Conservation (phyloP, 495 filamentous ascomycete genomes). For the Aspergillus bridgeri region DNA sequence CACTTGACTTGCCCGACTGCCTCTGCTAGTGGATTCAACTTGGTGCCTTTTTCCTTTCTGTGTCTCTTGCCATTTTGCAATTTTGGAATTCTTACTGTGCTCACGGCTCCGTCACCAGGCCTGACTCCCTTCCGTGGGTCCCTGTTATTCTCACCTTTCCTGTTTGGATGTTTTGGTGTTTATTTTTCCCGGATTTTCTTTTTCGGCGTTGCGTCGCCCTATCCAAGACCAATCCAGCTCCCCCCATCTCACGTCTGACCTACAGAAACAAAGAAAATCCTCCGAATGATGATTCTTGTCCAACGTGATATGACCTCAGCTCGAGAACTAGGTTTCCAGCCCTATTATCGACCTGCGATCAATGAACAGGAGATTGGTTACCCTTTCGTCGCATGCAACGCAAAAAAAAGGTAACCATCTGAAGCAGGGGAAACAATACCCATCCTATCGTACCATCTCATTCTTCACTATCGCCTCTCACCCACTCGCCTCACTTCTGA, state of each 20-base stretch:
- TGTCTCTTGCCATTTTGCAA: conserved; percentile 4
- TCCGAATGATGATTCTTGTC: conserved; percentile 3
- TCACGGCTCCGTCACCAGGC: background rate
- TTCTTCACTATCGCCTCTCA: too few relatives aligned
- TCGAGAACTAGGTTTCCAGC: background rate
- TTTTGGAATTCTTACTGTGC: conserved; percentile 1
- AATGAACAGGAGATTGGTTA: background rate
- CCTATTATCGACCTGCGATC: background rate
- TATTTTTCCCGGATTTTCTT: conserved; percentile 9
- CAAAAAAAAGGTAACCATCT: too few relatives aligned
- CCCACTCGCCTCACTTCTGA: too few relatives aligned
- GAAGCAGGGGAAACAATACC: too few relatives aligned
- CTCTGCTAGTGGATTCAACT: background rate
- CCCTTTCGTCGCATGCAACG: background rate
- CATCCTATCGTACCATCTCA: too few relatives aligned
- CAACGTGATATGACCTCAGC: too few relatives aligned
- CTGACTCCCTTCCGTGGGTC: conserved; percentile 2
- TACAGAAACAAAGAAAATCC: conserved; percentile 1
- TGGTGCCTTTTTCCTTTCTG: conserved; percentile 3
- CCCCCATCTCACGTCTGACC: conserved; percentile 8
- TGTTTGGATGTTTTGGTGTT: conserved; percentile 6
- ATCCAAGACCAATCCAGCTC: background rate
- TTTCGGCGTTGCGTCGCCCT: conserved; percentile 4
- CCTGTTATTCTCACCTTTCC: conserved; percentile 9
- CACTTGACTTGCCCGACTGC: conserved; percentile 7